These are phyloP conservation scores for Populus hybrid DNA, from an alignment of 441 rosid genomes.

Conservation along the genomic window DNA sequence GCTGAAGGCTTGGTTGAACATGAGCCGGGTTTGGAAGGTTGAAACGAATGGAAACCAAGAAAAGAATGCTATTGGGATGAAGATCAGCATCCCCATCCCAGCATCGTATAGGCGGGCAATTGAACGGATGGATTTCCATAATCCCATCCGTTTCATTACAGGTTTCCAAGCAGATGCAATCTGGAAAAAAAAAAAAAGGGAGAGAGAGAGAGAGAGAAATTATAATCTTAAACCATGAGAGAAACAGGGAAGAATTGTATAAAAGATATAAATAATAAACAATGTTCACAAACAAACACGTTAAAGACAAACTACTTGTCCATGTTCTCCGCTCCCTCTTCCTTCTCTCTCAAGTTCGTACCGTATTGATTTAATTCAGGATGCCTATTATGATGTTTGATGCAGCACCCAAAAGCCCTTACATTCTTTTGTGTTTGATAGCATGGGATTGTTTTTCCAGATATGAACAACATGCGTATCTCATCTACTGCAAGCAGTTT, in stretches of 20 bases:
- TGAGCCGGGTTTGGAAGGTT: slow-evolving; percentile 95
- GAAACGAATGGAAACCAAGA: slow-evolving; percentile 99
- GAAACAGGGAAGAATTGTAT: not conserved
- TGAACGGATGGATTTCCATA: slow-evolving; percentile 93
- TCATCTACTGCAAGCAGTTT: not conserved
- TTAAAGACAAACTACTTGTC: not conserved
- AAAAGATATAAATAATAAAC: not conserved
- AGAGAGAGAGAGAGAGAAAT: not conserved
- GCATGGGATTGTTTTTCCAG: not conserved
- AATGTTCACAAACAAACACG: not conserved
- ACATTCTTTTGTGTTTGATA: not conserved
- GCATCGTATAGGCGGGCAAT: slow-evolving; percentile 88
- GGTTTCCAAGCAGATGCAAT: slow-evolving; percentile 98
- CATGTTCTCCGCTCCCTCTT: not conserved
- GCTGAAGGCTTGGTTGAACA: slow-evolving; percentile 99
- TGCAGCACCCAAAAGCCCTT: not conserved
- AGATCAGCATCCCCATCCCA: slow-evolving; percentile 94
- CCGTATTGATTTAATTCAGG: not conserved
- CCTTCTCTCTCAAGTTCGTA: not conserved
- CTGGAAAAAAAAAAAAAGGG: slow-evolving; percentile 28
- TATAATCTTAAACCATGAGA: not conserved
- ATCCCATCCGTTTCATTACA: slow-evolving; percentile 62
- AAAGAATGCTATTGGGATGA: slow-evolving; percentile 75
- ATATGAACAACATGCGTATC: not conserved
- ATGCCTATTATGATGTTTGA: not conserved